A percentile compares a stretch with the other conserved stretches of the same genome.
Evolutionary conservation across 2,329 filamentous ascomycete genomes (phyloP).

Genomic region (Chalaropsis thielavioides): DNA sequence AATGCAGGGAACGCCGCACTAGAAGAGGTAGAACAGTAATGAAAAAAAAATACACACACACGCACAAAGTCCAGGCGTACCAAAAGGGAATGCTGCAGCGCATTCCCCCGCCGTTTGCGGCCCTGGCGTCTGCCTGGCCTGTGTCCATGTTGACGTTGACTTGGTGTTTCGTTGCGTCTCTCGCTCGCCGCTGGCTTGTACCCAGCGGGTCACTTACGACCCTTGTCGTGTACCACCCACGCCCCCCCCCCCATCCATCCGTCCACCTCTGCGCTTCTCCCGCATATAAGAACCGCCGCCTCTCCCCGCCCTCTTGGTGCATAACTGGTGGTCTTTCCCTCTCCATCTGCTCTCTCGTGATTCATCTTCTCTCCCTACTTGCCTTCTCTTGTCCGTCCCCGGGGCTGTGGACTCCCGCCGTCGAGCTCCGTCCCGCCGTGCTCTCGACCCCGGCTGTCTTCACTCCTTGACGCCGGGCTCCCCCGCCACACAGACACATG

Average conservation of each 20-base stretch:
- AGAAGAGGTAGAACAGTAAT: background rate
- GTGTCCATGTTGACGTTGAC: background rate
- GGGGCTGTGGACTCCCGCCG: background rate
- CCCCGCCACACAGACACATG: background rate
- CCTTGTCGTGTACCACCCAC: background rate
- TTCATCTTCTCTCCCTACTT: constrained; percentile 2
- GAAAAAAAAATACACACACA: background rate
- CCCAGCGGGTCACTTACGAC: background rate
- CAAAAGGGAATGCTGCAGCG: background rate
- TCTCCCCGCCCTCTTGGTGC: constrained; percentile 8
- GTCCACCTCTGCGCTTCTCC: background rate
- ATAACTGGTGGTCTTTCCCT: background rate
- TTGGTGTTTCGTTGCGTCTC: background rate
- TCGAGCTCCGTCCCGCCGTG: background rate
- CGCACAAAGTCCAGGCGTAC: background rate
- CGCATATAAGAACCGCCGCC: constrained; percentile 17
- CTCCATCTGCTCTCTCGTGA: constrained; percentile 12
- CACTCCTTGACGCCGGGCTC: constrained; percentile 7
- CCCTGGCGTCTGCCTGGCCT: background rate
- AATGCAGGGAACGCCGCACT: background rate
- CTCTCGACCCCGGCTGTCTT: constrained; percentile 1
- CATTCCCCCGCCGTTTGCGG: background rate
- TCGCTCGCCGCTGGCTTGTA: background rate
- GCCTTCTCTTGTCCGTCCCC: background rate
- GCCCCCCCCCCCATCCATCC: constrained; percentile 2